Percentiles rank a stretch among this genome's conserved stretches.
Evolutionary conservation across 78 protist genomes (phyloP).

Genomic region (Pigoraptor vietnamica): DNA sequence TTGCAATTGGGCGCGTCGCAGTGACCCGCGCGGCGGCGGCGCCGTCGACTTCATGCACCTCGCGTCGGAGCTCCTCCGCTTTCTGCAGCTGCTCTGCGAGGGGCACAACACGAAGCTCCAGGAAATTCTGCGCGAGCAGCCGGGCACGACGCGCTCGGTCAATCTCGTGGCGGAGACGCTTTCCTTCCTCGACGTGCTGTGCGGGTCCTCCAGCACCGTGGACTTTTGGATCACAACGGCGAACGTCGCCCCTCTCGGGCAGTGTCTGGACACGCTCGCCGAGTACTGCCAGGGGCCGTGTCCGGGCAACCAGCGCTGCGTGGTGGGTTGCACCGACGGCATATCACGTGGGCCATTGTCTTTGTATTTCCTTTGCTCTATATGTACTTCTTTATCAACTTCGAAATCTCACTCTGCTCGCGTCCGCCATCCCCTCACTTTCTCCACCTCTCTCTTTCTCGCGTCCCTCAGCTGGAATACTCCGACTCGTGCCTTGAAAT

Average conservation of each 20-base stretch:
- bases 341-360: background rate
- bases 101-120: background rate
- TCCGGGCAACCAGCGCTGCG: background rate
- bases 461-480: background rate
- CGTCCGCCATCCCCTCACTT: background rate
- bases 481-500: background rate
- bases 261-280: background rate
- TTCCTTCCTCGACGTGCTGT: background rate
- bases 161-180: background rate
- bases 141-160: background rate
- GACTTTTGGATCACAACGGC: background rate
- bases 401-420: too few relatives aligned
- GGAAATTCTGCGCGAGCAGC: background rate
- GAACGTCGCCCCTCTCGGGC: background rate
- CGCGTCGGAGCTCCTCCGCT: background rate
- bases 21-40: too few relatives aligned
- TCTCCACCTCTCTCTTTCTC: too few relatives aligned
- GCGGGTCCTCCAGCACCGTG: background rate
- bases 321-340: background rate
- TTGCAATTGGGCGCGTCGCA: too few relatives aligned
- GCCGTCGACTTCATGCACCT: background rate
- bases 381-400: too few relatives aligned
- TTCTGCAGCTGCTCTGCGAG: background rate
- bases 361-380: too few relatives aligned
- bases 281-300: background rate